Base-by-base conservation (phyloP, 1,284 basidiomycete species). In the Heliocybe sulcata region DNA sequence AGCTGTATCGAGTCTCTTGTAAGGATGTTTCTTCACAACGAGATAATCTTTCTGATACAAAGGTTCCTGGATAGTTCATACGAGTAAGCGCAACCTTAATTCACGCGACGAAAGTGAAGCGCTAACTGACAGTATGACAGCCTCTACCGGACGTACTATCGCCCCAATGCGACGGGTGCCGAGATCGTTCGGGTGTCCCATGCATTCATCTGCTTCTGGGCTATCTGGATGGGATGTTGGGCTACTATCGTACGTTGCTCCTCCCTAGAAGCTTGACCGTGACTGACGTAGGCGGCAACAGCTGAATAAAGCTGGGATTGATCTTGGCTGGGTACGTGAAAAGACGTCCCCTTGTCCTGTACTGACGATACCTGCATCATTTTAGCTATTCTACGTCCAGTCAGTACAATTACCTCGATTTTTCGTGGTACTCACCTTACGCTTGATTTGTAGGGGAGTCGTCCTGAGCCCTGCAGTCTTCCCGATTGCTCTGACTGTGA, bases 141-240 rank as follows among this genome's bases (percentile, higher is more conserved):
- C 54, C 45, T 90, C 9, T 90, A 85, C 68, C 79, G 87, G 68
- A 81, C 78, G 19, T 88, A 87, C 59, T 77, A 81, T 58, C 79
- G 83, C 51, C 84, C 83, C 1, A 68, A 73, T 12, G 86, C 87
- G 0, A 80, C 72, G 20, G 81, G 85, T 53, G 68, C 68, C 11
- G 82, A 88, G 64, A 77, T 89, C 38, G 69, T 90, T 52, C 72
- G 75, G 72, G 83, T 74, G 58, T 74, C 60, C 67, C 83, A 76
- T 75, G 77, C 62, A 35, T 79, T 80, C 55, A 75, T 81, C 51
- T 77, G 74, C 54, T 73, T 81, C 50, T 88, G 80, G 77, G 80
- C 79, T 0, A 51, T 79, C 25, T 68, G 82, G 71, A 85, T 87
- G 75, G 83, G 76, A 0, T 73, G 71, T 54, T 77, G 77, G 76